Evolutionary conservation across 805 yeast genomes (phyloP), one percentile per base, ranked within the genome.

Genomic region (Metschnikowia gruessii): DNA sequence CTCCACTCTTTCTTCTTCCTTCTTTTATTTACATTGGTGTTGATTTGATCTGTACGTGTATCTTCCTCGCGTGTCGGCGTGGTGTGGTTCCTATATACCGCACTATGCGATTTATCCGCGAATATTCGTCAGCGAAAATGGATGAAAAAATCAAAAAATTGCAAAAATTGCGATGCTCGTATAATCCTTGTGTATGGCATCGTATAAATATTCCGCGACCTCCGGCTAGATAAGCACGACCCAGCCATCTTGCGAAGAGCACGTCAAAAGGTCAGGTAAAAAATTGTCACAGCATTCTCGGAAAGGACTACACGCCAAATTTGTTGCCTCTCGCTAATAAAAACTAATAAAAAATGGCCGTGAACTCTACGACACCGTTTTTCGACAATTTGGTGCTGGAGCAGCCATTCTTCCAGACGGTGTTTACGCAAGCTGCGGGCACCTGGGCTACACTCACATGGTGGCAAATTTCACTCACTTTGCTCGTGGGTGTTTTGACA

Each of bases 391-490:
- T 26, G 28, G 38, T 35, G 15, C 17, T 29, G 3, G 24, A 40
- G n/a, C 33, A 17, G 18, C 40, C 37, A 10, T 10, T 22, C 9
- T 21, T 30, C 6, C 35, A 34, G 18, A 7, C 34, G n/a, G 30
- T 38, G 13, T 18, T 43, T 24, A 37, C 51, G 13, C 48, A 37
- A 18, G 63, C 58, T 6, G 19, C 38, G 4, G 55, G 47, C n/a
- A 22, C 51, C 24, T 60, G 58, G 52, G 43, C 48, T 18, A 43
- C 48, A 17, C 48, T 79, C 16, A 68, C 84, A 3, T 82, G 86
- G 81, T 72, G 75, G 67, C 80, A 82, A 61, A 55, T 80, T 36
- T 52, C 72, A 16, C 43, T 77, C 22, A 70, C 86, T 1, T 52
- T 76, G 1, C 43, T 81, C 6, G 73, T 80, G 2, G 53, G 79